phyloP scores from a whole-genome alignment of 1,139 yeast species.

The Magnusiomyces sp. region DNA sequence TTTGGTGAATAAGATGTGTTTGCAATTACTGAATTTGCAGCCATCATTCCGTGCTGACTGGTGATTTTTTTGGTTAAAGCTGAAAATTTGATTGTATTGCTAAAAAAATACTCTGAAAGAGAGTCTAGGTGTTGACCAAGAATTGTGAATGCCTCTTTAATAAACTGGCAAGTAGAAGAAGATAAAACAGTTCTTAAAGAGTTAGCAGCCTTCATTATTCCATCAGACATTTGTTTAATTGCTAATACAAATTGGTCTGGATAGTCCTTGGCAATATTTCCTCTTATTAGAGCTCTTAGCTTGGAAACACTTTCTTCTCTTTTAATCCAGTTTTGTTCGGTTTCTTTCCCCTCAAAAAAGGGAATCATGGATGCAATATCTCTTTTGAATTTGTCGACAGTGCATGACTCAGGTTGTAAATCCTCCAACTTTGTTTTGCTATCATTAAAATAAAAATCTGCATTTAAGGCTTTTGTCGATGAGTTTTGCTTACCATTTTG shows the following conservation, averaged over 20 bases:
- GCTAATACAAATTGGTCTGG: slow-evolving; percentile 39
- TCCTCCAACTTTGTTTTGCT: slow-evolving; percentile 29
- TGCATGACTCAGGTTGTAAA: slow-evolving; percentile 25
- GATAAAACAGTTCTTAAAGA: slow-evolving; percentile 83
- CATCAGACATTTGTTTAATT: slow-evolving; percentile 45
- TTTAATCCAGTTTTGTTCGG: slow-evolving; percentile 76
- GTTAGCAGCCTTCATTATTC: slow-evolving; percentile 55
- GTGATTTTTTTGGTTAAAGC: slow-evolving; percentile 75
- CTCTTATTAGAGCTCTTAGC: slow-evolving; percentile 54
- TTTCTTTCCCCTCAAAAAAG: slow-evolving; percentile 67
- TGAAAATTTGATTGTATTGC: slow-evolving; percentile 52
- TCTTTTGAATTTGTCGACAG: slow-evolving; percentile 32
- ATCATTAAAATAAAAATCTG: slow-evolving; percentile 20
- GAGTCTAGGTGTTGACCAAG: slow-evolving; percentile 47
- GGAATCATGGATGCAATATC: slow-evolving; percentile 34
- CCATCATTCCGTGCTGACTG: slow-evolving; percentile 63
- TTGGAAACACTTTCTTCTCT: slow-evolving; percentile 58
- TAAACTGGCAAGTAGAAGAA: slow-evolving; percentile 62
- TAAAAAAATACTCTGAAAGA: slow-evolving; percentile 53
- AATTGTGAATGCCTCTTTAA: slow-evolving; percentile 61
- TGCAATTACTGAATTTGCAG: slow-evolving; percentile 52
- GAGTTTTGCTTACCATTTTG: slow-evolving; percentile 1
- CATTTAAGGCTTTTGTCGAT: slow-evolving; percentile 14
- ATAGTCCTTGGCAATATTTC: slow-evolving; percentile 40
- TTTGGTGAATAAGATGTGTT: slow-evolving; percentile 49